A percentile compares a stretch with the other conserved stretches of the same genome.
Conservation (phyloP, 768 basidiomycete species). For the Vararia minispora region DNA sequence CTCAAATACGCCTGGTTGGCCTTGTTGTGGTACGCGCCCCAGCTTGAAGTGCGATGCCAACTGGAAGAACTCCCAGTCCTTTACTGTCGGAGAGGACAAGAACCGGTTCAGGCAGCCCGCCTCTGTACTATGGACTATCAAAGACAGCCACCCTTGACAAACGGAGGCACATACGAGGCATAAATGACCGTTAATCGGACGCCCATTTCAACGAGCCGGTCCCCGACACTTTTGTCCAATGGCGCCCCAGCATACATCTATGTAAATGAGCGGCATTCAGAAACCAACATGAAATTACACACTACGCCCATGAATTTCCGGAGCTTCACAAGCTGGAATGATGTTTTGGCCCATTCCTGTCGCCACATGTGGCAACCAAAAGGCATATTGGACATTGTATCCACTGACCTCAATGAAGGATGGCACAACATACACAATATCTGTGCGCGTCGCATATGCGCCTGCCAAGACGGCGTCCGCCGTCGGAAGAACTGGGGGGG, state of each 20-base stretch:
- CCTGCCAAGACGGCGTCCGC: slow-evolving; percentile 13
- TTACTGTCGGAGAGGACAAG: slow-evolving; percentile 1
- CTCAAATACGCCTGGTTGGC: slow-evolving; percentile 23
- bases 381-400: neutral
- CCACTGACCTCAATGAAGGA: slow-evolving; percentile 18
- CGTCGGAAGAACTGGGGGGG: slow-evolving; percentile 15
- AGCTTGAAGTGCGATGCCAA: slow-evolving; percentile 14
- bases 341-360: slow-evolving; percentile 15
- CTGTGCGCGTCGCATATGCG: slow-evolving; percentile 6
- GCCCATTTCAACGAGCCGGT: slow-evolving; percentile 23
- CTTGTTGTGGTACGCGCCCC: slow-evolving; percentile 23
- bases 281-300: neutral
- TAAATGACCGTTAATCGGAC: slow-evolving; percentile 24
- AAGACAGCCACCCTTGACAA: neutral
- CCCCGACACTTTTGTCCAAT: slow-evolving; percentile 23
- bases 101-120: slow-evolving; percentile 7
- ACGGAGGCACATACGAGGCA: slow-evolving; percentile 22
- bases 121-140: slow-evolving; percentile 10
- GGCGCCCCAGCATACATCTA: slow-evolving; percentile 30
- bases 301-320: slow-evolving; percentile 10
- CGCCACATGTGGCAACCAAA: neutral
- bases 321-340: slow-evolving; percentile 5
- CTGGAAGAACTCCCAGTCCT: slow-evolving; percentile 28
- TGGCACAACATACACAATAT: slow-evolving; percentile 14
- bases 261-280: neutral